phyloP scores from a whole-genome alignment of 2,329 filamentous ascomycete species.

The Talaromyces sp. region DNA sequence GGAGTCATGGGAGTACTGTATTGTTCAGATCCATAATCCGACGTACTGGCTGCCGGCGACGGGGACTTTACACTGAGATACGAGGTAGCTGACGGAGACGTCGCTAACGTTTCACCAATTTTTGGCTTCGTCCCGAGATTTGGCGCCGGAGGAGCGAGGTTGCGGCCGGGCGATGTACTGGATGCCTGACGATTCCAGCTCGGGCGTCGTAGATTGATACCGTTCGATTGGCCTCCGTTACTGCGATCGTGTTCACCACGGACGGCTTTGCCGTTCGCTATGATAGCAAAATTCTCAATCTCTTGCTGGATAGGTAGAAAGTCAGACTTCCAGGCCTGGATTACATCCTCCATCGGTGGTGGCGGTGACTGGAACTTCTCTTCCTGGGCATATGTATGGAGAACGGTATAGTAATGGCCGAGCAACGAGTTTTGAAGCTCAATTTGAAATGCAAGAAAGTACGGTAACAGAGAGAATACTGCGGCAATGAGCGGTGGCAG shows the following conservation, averaged over 20 bases:
- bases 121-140: slow-evolving; percentile 28
- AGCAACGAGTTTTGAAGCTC: slow-evolving; percentile 74
- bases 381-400: slow-evolving; percentile 70
- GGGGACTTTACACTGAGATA: slow-evolving; percentile 23
- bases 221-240: slow-evolving; percentile 41
- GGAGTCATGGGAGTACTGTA: slow-evolving; percentile 25
- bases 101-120: slow-evolving; percentile 20
- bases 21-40: slow-evolving; percentile 16
- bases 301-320: slow-evolving; percentile 64
- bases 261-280: slow-evolving; percentile 66
- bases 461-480: slow-evolving; percentile 70
- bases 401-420: slow-evolving; percentile 71
- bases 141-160: slow-evolving; percentile 28
- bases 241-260: slow-evolving; percentile 53
- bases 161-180: slow-evolving; percentile 28
- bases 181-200: slow-evolving; percentile 31
- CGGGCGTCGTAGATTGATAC: slow-evolving; percentile 34
- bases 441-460: slow-evolving; percentile 66
- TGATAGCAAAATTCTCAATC: slow-evolving; percentile 61
- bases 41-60: slow-evolving; percentile 27
- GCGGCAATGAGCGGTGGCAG: slow-evolving; percentile 70
- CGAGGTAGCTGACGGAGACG: slow-evolving; percentile 29
- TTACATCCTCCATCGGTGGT: slow-evolving; percentile 68
- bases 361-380: slow-evolving; percentile 68
- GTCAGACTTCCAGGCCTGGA: slow-evolving; percentile 61